Percentiles rank a stretch among this genome's conserved stretches.
phyloP scores from a whole-genome alignment of 2,329 filamentous ascomycete species.

The Chaetomium sp. region DNA sequence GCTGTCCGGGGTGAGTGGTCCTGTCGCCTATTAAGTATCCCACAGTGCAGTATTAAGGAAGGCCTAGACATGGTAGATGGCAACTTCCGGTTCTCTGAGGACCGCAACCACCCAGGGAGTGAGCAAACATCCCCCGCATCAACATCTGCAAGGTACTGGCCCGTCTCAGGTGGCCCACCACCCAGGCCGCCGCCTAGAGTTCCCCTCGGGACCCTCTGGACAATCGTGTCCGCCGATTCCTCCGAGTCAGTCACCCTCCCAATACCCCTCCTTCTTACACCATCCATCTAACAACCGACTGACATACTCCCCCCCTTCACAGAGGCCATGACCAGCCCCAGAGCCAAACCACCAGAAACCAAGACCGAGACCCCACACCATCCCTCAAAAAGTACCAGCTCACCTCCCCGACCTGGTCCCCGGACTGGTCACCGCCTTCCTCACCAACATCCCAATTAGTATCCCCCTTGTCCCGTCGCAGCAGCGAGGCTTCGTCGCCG shows the following conservation, averaged over 20 bases:
- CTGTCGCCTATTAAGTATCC: not conserved
- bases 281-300: not conserved
- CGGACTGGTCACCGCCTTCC: constrained; percentile 9
- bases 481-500: not conserved
- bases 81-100: constrained; percentile 14
- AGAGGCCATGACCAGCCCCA: not conserved
- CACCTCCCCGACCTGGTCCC: constrained; percentile 5
- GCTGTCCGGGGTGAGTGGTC: constrained; percentile 17
- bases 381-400: constrained; percentile 5
- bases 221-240: constrained; percentile 22
- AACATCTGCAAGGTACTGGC: not conserved
- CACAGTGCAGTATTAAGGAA: not conserved
- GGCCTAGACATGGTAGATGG: constrained; percentile 8
- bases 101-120: not conserved
- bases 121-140: not conserved
- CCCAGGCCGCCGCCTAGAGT: not conserved
- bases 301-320: not conserved
- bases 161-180: not conserved
- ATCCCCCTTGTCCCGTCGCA: not conserved
- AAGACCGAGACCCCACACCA: not conserved
- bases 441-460: not conserved
- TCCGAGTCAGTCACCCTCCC: constrained; percentile 14
- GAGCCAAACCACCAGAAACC: not conserved
- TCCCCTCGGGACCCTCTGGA: constrained; percentile 21
- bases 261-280: too few species aligned